Evolutionary conservation across 306 rosid species (phyloP).

Genomic region (Malus domestica): DNA sequence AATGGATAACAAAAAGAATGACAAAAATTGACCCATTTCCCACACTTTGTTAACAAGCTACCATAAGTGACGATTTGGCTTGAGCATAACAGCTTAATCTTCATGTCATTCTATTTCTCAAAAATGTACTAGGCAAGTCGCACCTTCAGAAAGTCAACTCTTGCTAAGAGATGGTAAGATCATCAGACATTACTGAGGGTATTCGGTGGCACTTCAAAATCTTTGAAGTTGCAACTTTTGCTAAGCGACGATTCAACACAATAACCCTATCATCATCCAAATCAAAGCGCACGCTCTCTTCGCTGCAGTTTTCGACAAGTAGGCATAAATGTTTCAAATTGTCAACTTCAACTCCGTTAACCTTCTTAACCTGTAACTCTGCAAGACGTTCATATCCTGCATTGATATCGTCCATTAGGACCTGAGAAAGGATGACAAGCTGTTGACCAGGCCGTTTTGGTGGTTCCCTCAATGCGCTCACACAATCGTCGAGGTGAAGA

Average conservation of each 20-base stretch:
- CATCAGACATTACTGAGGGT: slow-evolving; percentile 59
- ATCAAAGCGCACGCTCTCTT: slow-evolving; percentile 66
- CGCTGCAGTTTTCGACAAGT: slow-evolving; percentile 55
- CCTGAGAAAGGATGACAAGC: no score
- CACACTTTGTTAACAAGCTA: neutral
- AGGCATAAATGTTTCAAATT: slow-evolving; percentile 64
- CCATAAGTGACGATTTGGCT: neutral
- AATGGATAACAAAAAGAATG: neutral
- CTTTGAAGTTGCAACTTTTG: slow-evolving; percentile 59
- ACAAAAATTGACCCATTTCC: neutral
- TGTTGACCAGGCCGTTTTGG: no score
- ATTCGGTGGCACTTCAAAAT: slow-evolving; percentile 79
- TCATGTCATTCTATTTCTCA: neutral
- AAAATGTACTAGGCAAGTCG: neutral
- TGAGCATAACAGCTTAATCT: neutral
- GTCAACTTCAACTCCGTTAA: slow-evolving; percentile 63
- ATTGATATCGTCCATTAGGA: slow-evolving; percentile 87
- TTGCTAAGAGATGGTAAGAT: slow-evolving; percentile 33
- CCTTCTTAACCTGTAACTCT: slow-evolving; percentile 80
- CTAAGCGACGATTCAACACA: slow-evolving; percentile 50
- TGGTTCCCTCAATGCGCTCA: no score
- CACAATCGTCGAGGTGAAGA: no score
- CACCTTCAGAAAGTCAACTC: slow-evolving; percentile 13
- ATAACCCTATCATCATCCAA: slow-evolving; percentile 81
- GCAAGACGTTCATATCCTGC: slow-evolving; percentile 95